Evolutionary conservation across 169 alveolate genomes (phyloP), one percentile per base, ranked within the genome.

Genomic region (Plasmodium inui): DNA sequence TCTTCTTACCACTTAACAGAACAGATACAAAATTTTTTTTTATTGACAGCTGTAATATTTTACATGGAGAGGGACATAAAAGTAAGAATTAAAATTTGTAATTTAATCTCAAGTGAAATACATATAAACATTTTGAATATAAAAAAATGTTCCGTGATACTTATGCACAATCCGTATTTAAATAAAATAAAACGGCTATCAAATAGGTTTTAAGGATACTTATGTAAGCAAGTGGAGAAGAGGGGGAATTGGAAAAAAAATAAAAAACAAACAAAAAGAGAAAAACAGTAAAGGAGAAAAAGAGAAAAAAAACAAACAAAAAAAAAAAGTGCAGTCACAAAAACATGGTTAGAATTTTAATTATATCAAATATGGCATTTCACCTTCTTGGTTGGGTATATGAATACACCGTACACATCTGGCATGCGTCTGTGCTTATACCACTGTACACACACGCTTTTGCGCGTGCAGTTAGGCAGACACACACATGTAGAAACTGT

Each of bases 1-100:
- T 30, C 28, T 53, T 30, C 9, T 57, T n/a, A 88, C 19, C 82
- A 2, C 71, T 57, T 55, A 7, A 76, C 82, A 55, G 57, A 88
- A 55, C 89, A 88, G 78, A 30, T 74, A n/a, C 22, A 61, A 57
- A 5, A 14, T 22, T 88, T 78, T 88, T 88, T 88, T 78, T 53
- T 88, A 17, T 78, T 88, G 50, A 88, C 88, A 55, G 50, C 57
- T 88, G 67, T 88, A 55, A 41, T 88, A 19, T 88, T 76, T 78
- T 78, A 88, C 81, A 76, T 88, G 39, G 94, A 88, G 82, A 78
- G 61, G 34, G 94, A 88, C 70, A 55, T 88, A 14, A 76, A 88
- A 57, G 14, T 88, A n/a, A 50, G 70, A 79, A 44, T 53, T 10
- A 12, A 88, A 53, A 78, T 88, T 53, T 76, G 22, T 44, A 61